Percentiles rank a stretch among this genome's conserved stretches.
These are phyloP conservation scores for Blastomyces gilchristii DNA, from an alignment of 2,329 filamentous ascomycete genomes.

Conservation along the genomic window DNA sequence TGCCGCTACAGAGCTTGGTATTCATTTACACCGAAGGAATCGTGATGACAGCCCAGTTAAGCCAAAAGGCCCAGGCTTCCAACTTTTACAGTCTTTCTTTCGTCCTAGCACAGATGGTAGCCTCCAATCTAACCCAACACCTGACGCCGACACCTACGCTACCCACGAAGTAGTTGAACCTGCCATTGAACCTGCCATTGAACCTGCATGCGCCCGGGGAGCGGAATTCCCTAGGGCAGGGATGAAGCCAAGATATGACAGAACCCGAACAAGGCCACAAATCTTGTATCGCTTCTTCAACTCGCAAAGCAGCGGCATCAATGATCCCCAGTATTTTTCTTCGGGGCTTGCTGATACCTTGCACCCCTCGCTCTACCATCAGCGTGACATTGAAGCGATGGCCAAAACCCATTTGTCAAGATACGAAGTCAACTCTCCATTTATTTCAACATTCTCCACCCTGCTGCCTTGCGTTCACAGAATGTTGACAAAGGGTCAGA, in stretches of 20 bases:
- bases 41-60: neutral
- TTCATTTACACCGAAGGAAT: neutral
- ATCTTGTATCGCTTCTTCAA: constrained; percentile 30
- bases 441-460: constrained; percentile 25
- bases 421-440: constrained; percentile 19
- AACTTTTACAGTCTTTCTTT: neutral
- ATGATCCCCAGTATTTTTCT: constrained; percentile 21
- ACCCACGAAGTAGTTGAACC: neutral
- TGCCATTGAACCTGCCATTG: neutral
- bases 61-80: neutral
- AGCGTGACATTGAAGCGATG: constrained; percentile 16
- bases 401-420: constrained; percentile 22
- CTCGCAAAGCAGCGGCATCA: constrained; percentile 24
- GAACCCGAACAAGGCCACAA: constrained; percentile 15
- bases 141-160: neutral
- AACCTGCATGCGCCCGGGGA: neutral
- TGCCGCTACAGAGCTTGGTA: neutral
- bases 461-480: constrained; percentile 26
- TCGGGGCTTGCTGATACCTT: constrained; percentile 10
- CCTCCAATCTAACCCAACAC: too few relatives aligned
- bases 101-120: neutral
- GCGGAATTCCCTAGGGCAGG: neutral
- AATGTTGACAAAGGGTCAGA: constrained; percentile 18
- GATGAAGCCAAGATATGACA: neutral
- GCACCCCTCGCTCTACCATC: constrained; percentile 11